Percentiles rank a stretch among this genome's conserved stretches.
These are phyloP conservation scores for Cyclostephanos invisitatus DNA, from an alignment of 108 stramenopile species.

Conservation along the genomic window DNA sequence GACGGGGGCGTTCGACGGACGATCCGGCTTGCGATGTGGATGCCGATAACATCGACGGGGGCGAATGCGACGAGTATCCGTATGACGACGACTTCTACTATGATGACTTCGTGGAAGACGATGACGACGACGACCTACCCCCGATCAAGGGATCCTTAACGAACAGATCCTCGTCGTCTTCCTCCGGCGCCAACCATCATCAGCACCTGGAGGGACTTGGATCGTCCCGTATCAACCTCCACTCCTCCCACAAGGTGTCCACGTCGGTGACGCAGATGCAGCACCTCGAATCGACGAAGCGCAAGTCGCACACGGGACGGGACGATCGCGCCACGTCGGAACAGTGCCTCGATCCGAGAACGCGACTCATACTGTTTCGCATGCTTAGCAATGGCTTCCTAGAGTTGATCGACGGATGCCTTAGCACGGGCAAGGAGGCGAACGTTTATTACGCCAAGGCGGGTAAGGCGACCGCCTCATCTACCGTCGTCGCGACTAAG, in stretches of 20 bases:
- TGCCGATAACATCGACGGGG: constrained; percentile 22
- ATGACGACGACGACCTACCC: constrained; percentile 6
- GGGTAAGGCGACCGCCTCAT: constrained; percentile 27
- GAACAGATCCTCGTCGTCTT: constrained; percentile 10
- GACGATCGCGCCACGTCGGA: constrained; percentile 96
- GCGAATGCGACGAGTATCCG: constrained; percentile 35
- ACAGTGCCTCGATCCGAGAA: constrained; percentile 96
- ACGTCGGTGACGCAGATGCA: constrained; percentile 92
- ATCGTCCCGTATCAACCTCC: constrained; percentile 71
- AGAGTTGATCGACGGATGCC: constrained; percentile 93
- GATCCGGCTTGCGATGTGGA: constrained; percentile 12
- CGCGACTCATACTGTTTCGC: constrained; percentile 95
- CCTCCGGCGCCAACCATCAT: not conserved
- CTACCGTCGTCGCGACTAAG: constrained; percentile 1
- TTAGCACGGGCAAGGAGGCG: constrained; percentile 98
- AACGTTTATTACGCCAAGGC: constrained; percentile 98
- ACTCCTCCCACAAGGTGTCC: constrained; percentile 78
- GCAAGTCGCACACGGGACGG: constrained; percentile 84
- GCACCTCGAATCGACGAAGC: constrained; percentile 79
- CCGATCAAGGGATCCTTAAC: constrained; percentile 15
- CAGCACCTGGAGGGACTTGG: constrained; percentile 17
- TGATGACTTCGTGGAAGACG: constrained; percentile 43
- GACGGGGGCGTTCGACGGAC: not conserved
- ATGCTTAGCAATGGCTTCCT: constrained; percentile 91
- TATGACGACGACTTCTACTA: constrained; percentile 56